Base-by-base conservation (phyloP, 768 basidiomycete genomes). In the Boletus sp. region DNA sequence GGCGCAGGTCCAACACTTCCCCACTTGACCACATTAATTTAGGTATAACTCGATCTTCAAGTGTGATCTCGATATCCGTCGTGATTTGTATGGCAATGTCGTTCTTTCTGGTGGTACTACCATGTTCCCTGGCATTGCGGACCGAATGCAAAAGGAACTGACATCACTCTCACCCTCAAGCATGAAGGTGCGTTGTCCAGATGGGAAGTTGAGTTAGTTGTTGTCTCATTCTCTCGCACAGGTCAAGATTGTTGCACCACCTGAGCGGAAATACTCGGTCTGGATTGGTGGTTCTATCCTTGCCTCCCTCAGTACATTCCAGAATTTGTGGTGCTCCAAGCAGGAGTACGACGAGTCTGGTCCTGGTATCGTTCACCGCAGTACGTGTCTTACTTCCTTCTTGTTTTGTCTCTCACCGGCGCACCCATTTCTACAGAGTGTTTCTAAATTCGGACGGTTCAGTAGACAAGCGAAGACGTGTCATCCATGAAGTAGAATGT, bases 61-160 rank as follows among this genome's bases (percentile, higher is more conserved):
- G 71, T 83, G 90, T 67, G 90, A 92, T 73, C 76, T 90, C 50
- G 88, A 96, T 59, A 70, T 70, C n/a, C 70, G 70, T 64, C 70
- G 71, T 39, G 70, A 70, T 13, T 30, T 70, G 29, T 70, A 70
- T 11, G 70, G 70, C n/a, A 70, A 70, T 14, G 69, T 72, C n/a
- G 72, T 72, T 14, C 74, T 84, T 64, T 81, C 81, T 54, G 92
- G 92, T 67, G 92, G 92, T 69, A 90, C 90, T 58, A 93, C 91
- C 67, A 94, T 95, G 92, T 94, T 93, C 88, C 86, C 90, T 63
- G 93, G 93, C 79, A 94, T 96, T 65, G 84, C 92, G 63, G 93
- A 96, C 74, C 88, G 93, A 66, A 91, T 96, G 90, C 89, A 92
- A 73, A 93, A 93, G 80, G 93, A 96, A 76, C 78, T 96, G 70